Evolutionary conservation across 1,284 basidiomycete genomes (phyloP), one percentile per base, ranked within the genome.

Genomic region (Moesziomyces parantarcticus): DNA sequence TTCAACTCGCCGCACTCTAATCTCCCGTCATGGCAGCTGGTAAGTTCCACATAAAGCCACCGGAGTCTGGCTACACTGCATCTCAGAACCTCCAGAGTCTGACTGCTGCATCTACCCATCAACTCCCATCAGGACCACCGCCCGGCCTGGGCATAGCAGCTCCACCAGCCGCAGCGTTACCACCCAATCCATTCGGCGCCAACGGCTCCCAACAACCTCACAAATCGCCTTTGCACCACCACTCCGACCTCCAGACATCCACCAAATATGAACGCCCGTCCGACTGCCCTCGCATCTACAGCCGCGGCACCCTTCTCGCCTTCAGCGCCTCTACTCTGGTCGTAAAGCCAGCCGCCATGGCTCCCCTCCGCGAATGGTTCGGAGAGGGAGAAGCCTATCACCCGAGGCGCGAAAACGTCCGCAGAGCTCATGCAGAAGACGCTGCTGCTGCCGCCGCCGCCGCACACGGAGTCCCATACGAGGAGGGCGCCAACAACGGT

Each of bases 321-420:
- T 87, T 93, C 34, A 88, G 88, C 70, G 88, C 88, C 66, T 93
- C 92, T n/a, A 89, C 90, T n/a, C 85, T 94, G 34, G 90, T 94
- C 29, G 86, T 87, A 61, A 85, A 87, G 46, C 92, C 92, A 7
- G 81, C 85, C 64, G 88, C 87, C 71, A 93, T 94, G 92, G 92
- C 92, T 50, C 85, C 88, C 44, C 85, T 94, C 57, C 92, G 90
- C 84, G 89, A 90, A 47, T 94, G 92, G 92, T 94, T 92, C 85
- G 92, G 92, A 56, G 67, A 76, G 53, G 69, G 68, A 76, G 70
- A 76, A 55, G 67, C 71, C 36, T 36, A 87, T 86, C 64, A 86
- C 84, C 72, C 88, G 44, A 75, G 67, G 40, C 89, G 92, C 44
- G 92, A 92, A 78, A 89, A 91, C 40, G 87, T 91, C 46, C 88